Base-by-base conservation (phyloP, 768 basidiomycete species). In the Auriscalpium vulgare region DNA sequence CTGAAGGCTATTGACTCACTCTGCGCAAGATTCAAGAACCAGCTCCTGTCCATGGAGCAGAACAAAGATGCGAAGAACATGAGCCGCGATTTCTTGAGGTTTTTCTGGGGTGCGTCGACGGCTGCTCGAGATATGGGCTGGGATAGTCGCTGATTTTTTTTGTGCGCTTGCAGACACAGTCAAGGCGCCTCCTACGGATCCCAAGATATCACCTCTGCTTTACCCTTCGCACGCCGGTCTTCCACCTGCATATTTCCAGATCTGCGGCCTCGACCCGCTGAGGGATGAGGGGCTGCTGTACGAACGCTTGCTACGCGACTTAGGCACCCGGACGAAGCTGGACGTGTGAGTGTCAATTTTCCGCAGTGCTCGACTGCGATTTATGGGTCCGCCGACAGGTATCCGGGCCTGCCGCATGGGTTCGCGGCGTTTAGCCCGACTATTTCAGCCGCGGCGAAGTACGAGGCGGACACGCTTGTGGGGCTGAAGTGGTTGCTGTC, bases 251-350 rank as follows among this genome's bases (percentile, higher is more conserved):
- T 53, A 48, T 38, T 45, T 64, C 4, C 63, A 62, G 8, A 55
- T 62, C 3, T 54, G 54, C 47, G 63, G 63, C 14, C 53, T 56
- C 19, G 63, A 64, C 29, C 59, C 60, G 11, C 50, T 62, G 37
- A 59, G 63, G 29, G 63, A 64, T 37, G 61, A 62, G 23, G 61
- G 56, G 6, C 34, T 64, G 16, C 36, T 59, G 16, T 64, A 60
- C 46, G 63, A 55, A 21, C 54, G 52, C n/a, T 23, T 54, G 29
- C 29, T 64, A 40, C 40, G 58, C 19, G 61, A 62, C 13, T 53
- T 49, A 2, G 61, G 59, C 47, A 58, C 58, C 7, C 19, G 54
- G 23, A 55, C 54, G 8, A 56, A 44, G 38, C 34, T 59, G 8
- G 35, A 54, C 16, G 43, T 55, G 61, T 62, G 43, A 11, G 63